Percentiles rank a stretch among this genome's conserved stretches.
Conservation (phyloP, 352 stramenopile species). For the Globisporangium middletonii region DNA sequence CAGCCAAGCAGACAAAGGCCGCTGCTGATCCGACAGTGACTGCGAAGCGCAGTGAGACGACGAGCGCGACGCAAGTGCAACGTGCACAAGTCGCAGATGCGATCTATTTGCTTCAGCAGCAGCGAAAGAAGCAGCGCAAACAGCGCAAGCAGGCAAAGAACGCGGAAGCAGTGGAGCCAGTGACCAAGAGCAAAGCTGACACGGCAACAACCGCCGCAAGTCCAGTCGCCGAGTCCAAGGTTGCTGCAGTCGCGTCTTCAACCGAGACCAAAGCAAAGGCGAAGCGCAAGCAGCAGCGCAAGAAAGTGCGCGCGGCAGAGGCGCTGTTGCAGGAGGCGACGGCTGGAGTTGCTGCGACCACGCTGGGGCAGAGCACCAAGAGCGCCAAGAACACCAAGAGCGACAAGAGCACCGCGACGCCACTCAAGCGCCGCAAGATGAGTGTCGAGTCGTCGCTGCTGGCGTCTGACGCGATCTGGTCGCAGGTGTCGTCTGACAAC, state of each 20-base stretch:
- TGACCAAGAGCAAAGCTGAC: not conserved
- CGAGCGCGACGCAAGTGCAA: no score
- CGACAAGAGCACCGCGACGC: slow-evolving; percentile 1
- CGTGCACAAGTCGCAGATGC: no score
- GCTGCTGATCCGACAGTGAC: not conserved
- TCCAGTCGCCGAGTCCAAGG: not conserved
- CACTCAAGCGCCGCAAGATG: slow-evolving; percentile 42
- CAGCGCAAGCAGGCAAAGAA: slow-evolving; percentile 13
- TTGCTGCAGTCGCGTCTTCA: not conserved
- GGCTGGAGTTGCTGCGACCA: no score
- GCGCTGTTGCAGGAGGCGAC: not conserved
- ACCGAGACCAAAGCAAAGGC: slow-evolving; percentile 7
- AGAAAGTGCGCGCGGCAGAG: slow-evolving; percentile 10
- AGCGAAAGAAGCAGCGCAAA: no score
- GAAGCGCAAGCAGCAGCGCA: slow-evolving; percentile 10
- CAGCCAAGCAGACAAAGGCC: not conserved
- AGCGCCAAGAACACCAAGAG: slow-evolving; percentile 7
- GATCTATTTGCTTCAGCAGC: no score
- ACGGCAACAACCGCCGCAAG: slow-evolving; percentile 1
- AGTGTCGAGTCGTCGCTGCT: slow-evolving; percentile 59
- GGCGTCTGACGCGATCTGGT: slow-evolving; percentile 60
- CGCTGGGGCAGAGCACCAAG: not conserved
- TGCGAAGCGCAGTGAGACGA: not conserved
- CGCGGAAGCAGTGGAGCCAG: not conserved
- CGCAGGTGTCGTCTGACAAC: slow-evolving; percentile 49